phyloP scores from a whole-genome alignment of 345 rosid genomes.

The Dimocarpus longan region DNA sequence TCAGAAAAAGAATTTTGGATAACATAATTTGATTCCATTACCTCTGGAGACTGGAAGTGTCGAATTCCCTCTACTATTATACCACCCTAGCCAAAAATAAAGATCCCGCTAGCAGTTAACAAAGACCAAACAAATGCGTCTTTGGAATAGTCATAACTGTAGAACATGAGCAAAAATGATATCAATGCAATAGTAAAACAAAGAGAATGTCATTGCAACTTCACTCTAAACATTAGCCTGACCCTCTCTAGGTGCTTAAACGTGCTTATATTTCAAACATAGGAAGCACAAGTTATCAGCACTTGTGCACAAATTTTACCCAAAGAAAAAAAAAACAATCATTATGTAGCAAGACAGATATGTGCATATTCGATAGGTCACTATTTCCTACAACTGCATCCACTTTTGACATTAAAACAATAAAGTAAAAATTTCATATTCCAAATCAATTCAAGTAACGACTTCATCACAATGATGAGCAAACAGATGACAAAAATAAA shows the following conservation, averaged over 20 bases:
- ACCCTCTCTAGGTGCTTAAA: neutral
- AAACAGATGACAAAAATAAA: neutral
- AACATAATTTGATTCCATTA: too few species aligned
- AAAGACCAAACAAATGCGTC: too few species aligned
- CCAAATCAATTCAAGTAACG: neutral
- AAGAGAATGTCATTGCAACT: slow-evolving; percentile 3
- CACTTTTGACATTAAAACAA: neutral
- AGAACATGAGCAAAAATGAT: neutral
- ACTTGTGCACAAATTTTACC: neutral
- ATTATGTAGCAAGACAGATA: neutral
- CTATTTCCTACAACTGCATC: neutral
- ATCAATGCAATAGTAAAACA: slow-evolving; percentile 21
- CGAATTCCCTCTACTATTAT: too few species aligned
- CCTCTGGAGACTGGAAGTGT: too few species aligned
- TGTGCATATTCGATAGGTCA: neutral
- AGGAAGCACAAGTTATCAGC: neutral
- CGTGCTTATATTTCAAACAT: neutral
- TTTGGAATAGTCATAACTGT: too few species aligned
- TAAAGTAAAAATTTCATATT: neutral
- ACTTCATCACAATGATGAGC: neutral
- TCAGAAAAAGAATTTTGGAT: too few species aligned
- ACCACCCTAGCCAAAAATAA: too few species aligned
- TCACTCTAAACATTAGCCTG: slow-evolving; percentile 1
- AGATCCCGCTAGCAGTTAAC: too few species aligned
- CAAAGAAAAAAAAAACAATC: neutral